Conservation (phyloP, 2,329 filamentous ascomycete genomes). For the Claviceps sp. region DNA sequence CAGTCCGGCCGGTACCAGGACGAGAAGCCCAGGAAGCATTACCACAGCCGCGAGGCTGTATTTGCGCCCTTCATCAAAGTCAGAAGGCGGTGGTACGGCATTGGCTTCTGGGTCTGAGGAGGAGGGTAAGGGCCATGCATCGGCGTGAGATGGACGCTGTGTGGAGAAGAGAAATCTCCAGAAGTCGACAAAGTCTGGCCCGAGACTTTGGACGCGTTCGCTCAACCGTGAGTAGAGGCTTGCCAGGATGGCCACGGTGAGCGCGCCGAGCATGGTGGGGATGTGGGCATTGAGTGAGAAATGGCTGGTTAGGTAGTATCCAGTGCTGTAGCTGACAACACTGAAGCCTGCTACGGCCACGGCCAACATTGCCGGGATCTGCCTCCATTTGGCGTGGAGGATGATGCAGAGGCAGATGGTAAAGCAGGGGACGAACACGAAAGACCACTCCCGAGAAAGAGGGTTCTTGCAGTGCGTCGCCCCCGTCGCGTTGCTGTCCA, state of each 20-base stretch:
- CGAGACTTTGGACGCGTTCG: slow-evolving; percentile 39
- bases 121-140: slow-evolving; percentile 19
- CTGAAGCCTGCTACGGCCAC: too few species aligned
- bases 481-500: slow-evolving; percentile 41
- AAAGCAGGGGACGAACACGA: slow-evolving; percentile 64
- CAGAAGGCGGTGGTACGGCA: slow-evolving; percentile 9
- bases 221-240: too few species aligned
- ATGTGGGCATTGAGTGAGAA: too few species aligned
- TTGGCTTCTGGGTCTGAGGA: slow-evolving; percentile 21
- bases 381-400: slow-evolving; percentile 70
- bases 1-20: slow-evolving; percentile 50
- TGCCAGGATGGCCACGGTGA: too few species aligned
- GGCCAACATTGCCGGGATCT: slow-evolving; percentile 40
- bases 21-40: slow-evolving; percentile 77
- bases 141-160: slow-evolving; percentile 15
- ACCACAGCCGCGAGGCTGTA: slow-evolving; percentile 74
- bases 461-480: slow-evolving; percentile 28
- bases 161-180: slow-evolving; percentile 28
- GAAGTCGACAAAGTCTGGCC: slow-evolving; percentile 31
- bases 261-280: too few species aligned
- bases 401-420: slow-evolving; percentile 63
- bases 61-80: slow-evolving; percentile 19
- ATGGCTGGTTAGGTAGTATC: too few species aligned
- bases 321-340: too few species aligned
- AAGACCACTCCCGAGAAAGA: slow-evolving; percentile 36